These are phyloP conservation scores for Gnomoniopsis smithogilvyi DNA, from an alignment of 2,329 filamentous ascomycete species.

Conservation along the genomic window DNA sequence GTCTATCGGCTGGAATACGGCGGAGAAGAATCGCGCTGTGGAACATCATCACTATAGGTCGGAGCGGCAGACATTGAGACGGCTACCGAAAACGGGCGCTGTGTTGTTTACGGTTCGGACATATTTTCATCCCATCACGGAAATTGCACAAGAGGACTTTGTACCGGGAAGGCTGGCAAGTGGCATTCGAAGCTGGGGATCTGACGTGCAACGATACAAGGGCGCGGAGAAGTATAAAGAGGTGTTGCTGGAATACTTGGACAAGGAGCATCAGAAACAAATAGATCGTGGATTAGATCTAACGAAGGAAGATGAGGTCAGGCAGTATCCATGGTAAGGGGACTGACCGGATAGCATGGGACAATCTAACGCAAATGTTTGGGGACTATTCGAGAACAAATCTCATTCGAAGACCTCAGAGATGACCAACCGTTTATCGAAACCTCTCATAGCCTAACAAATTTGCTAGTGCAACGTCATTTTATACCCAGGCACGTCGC, in stretches of 20 bases:
- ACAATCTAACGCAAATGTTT: too few relatives aligned
- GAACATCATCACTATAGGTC: slow-evolving; percentile 74
- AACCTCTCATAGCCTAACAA: too few relatives aligned
- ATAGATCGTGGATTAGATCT: slow-evolving; percentile 62
- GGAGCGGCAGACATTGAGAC: slow-evolving; percentile 67
- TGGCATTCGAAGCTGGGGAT: slow-evolving; percentile 77
- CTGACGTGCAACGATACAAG: slow-evolving; percentile 75
- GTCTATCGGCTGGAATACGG: slow-evolving; percentile 69
- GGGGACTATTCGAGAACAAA: too few relatives aligned
- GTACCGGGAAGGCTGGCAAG: slow-evolving; percentile 77
- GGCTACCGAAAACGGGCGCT: slow-evolving; percentile 55
- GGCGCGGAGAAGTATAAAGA: slow-evolving; percentile 71
- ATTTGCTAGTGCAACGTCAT: too few relatives aligned
- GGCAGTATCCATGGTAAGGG: slow-evolving; percentile 57
- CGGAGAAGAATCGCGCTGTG: slow-evolving; percentile 70
- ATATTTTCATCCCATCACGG: slow-evolving; percentile 71
- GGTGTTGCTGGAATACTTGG: slow-evolving; percentile 73
- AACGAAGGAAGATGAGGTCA: slow-evolving; percentile 55
- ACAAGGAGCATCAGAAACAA: slow-evolving; percentile 71
- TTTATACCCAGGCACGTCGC: too few relatives aligned
- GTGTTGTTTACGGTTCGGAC: slow-evolving; percentile 76
- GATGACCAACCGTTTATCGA: too few relatives aligned
- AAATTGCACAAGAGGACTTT: slow-evolving; percentile 67
- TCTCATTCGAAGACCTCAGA: too few relatives aligned
- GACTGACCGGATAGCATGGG: background rate